phyloP scores from a whole-genome alignment of 2,329 filamentous ascomycete genomes.

The Monilinia polystroma region DNA sequence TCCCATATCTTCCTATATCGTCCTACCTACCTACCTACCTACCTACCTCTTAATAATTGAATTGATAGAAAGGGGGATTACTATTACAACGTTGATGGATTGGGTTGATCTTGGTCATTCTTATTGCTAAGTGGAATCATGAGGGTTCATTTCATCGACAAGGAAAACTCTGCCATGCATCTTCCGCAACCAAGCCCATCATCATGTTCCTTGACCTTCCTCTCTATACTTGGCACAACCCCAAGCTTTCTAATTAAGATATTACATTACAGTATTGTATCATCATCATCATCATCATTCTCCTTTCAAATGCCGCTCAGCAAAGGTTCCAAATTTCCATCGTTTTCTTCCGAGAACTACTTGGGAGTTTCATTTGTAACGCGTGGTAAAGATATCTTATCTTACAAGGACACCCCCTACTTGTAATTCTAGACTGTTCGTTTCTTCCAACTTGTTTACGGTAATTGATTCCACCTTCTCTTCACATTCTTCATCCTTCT shows the following conservation, averaged over 20 bases:
- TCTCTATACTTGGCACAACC: background rate
- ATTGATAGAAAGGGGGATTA: too few relatives aligned
- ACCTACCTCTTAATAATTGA: too few relatives aligned
- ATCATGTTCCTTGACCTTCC: background rate
- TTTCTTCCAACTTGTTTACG: too few relatives aligned
- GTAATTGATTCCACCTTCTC: too few relatives aligned
- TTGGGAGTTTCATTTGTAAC: background rate
- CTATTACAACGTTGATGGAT: too few relatives aligned
- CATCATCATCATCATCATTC: conserved; percentile 8
- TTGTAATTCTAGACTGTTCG: background rate
- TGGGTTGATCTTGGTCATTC: background rate
- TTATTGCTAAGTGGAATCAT: background rate
- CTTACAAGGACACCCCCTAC: background rate
- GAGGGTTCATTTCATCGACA: too few relatives aligned
- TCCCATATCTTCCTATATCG: background rate
- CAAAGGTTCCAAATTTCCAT: background rate
- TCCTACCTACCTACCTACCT: too few relatives aligned
- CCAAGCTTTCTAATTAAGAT: conserved; percentile 11
- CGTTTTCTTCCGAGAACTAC: background rate
- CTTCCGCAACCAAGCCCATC: background rate
- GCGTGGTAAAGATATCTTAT: too few relatives aligned
- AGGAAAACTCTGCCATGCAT: conserved; percentile 10
- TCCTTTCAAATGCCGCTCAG: background rate
- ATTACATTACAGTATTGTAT: background rate
- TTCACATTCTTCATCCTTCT: background rate